These are phyloP conservation scores for Aurifilum marmelostoma DNA, from an alignment of 2,329 filamentous ascomycete genomes.

Conservation along the genomic window DNA sequence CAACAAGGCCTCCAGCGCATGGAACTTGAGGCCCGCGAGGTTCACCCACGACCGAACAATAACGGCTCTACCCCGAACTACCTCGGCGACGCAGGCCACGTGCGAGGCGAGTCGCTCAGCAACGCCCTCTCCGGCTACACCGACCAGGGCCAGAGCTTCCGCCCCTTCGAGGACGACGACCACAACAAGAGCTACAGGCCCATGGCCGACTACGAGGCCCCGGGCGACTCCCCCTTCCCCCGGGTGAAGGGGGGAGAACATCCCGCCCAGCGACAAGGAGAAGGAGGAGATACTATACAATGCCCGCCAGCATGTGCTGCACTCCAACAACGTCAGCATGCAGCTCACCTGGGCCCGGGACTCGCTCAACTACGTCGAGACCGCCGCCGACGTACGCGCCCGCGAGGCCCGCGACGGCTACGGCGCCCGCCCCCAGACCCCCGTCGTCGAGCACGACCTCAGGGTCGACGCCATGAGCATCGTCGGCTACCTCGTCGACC, in stretches of 20 bases:
- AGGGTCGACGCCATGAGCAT: slow-evolving; percentile 89
- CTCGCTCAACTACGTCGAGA: slow-evolving; percentile 85
- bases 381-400: slow-evolving; percentile 74
- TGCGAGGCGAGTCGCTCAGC: slow-evolving; percentile 50
- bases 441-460: slow-evolving; percentile 85
- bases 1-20: slow-evolving; percentile 91
- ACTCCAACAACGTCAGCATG: slow-evolving; percentile 93
- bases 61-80: slow-evolving; percentile 37
- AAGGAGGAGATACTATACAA: slow-evolving; percentile 88
- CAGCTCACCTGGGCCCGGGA: slow-evolving; percentile 97
- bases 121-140: slow-evolving; percentile 41
- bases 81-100: slow-evolving; percentile 36
- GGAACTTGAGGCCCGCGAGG: slow-evolving; percentile 74
- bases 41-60: slow-evolving; percentile 42
- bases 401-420: slow-evolving; percentile 55
- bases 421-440: slow-evolving; percentile 71
- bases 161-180: slow-evolving; percentile 48
- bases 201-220: slow-evolving; percentile 56
- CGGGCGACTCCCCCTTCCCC: slow-evolving; percentile 90
- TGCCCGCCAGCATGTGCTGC: slow-evolving; percentile 80
- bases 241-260: slow-evolving; percentile 82
- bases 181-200: slow-evolving; percentile 41
- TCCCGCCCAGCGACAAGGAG: slow-evolving; percentile 91
- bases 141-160: slow-evolving; percentile 39
- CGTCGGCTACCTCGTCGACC: slow-evolving; percentile 84